Conservation (phyloP, 805 yeast genomes). For the Wickerhamiella siamensis region DNA sequence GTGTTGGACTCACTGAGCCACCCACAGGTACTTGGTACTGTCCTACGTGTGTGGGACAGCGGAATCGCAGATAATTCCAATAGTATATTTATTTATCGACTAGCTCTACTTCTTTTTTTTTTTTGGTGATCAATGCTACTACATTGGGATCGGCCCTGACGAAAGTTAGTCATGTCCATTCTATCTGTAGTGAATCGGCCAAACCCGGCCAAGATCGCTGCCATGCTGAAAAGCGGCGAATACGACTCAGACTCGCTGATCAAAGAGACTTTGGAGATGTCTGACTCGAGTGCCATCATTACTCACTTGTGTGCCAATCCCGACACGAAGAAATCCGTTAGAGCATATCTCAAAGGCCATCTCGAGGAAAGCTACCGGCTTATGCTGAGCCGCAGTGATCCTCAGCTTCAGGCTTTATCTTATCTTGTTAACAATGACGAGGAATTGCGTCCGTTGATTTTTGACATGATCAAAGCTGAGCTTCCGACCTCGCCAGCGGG, state of each 20-base stretch:
- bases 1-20: conserved; percentile 79
- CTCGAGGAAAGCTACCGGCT: neutral
- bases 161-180: neutral
- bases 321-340: neutral
- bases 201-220: neutral
- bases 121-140: neutral
- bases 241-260: neutral
- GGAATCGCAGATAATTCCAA: neutral
- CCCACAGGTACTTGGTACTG: conserved; percentile 94
- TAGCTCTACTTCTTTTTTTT: too few species aligned
- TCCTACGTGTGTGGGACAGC: conserved; percentile 28
- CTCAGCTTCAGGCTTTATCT: neutral
- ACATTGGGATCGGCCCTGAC: neutral
- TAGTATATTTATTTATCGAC: too few species aligned
- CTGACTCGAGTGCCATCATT: neutral
- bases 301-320: neutral
- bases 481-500: neutral
- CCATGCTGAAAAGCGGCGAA: neutral
- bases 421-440: neutral
- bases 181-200: neutral
- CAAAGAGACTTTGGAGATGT: neutral
- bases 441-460: neutral
- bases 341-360: neutral
- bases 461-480: neutral
- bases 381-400: neutral